Percentiles rank a stretch among this genome's conserved stretches.
Evolutionary conservation across 768 basidiomycete species (phyloP).

Genomic region (Lactarius hengduanensis): DNA sequence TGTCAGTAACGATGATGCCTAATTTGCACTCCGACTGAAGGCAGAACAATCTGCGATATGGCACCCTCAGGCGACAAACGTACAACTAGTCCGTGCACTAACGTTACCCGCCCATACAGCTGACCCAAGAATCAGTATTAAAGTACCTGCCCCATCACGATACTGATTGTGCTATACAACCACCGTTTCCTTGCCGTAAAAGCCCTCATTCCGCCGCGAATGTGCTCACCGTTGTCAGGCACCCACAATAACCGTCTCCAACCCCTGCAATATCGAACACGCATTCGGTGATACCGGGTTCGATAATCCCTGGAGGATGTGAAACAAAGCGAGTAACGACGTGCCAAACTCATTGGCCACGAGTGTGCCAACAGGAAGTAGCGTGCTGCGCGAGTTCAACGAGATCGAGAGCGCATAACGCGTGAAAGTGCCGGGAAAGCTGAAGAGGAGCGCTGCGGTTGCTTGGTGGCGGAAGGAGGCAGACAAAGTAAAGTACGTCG

Average conservation of each 20-base stretch:
- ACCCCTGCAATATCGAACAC: slow-evolving; percentile 76
- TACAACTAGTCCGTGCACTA: slow-evolving; percentile 51
- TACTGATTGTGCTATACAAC: slow-evolving; percentile 49
- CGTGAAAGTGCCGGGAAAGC: slow-evolving; percentile 83
- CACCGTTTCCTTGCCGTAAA: slow-evolving; percentile 57
- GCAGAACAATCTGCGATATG: slow-evolving; percentile 1
- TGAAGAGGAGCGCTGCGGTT: slow-evolving; percentile 85
- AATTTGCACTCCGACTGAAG: slow-evolving; percentile 27
- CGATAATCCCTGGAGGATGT: slow-evolving; percentile 61
- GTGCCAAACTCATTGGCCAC: slow-evolving; percentile 74
- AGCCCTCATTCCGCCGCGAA: slow-evolving; percentile 78
- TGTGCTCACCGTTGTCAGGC: slow-evolving; percentile 91
- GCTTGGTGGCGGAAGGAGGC: slow-evolving; percentile 68
- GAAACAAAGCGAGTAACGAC: slow-evolving; percentile 74
- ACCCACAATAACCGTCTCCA: slow-evolving; percentile 94
- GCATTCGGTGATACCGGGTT: slow-evolving; percentile 46
- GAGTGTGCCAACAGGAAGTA: slow-evolving; percentile 79
- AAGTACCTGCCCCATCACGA: slow-evolving; percentile 60
- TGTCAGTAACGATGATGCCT: not conserved
- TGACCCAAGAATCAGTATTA: slow-evolving; percentile 72
- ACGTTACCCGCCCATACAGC: slow-evolving; percentile 52
- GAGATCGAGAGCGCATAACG: slow-evolving; percentile 74
- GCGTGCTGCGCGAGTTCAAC: slow-evolving; percentile 62
- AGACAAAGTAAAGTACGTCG: slow-evolving; percentile 76
- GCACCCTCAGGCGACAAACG: slow-evolving; percentile 33